These are phyloP conservation scores for Russula griseocarnosa DNA, from an alignment of 768 basidiomycete species.

Conservation along the genomic window DNA sequence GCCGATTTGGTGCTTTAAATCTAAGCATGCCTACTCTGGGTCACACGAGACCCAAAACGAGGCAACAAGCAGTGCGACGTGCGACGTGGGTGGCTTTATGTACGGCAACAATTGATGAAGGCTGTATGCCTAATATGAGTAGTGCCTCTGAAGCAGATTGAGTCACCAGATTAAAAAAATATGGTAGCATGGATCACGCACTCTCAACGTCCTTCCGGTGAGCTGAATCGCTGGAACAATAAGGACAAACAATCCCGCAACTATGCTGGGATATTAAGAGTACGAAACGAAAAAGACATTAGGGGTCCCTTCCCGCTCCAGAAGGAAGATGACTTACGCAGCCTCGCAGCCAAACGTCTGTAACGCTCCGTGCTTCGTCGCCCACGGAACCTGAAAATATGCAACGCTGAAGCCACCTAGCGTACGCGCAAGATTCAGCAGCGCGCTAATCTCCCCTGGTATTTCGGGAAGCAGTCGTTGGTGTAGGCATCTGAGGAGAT, in stretches of 20 bases:
- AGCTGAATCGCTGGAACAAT: slow-evolving; percentile 50
- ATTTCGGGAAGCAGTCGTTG: slow-evolving; percentile 48
- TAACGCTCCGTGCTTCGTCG: slow-evolving; percentile 53
- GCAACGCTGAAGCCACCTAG: slow-evolving; percentile 62
- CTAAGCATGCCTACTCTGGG: not conserved
- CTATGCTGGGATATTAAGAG: slow-evolving; percentile 38
- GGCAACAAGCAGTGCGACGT: too few species aligned
- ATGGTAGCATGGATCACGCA: slow-evolving; percentile 32
- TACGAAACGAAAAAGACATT: not conserved
- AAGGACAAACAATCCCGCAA: slow-evolving; percentile 48
- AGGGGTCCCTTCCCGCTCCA: not conserved
- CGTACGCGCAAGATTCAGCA: slow-evolving; percentile 54
- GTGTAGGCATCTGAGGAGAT: slow-evolving; percentile 42
- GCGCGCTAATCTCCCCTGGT: slow-evolving; percentile 60
- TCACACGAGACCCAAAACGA: not conserved
- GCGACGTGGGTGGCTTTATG: not conserved
- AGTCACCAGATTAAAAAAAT: not conserved
- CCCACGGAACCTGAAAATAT: slow-evolving; percentile 67
- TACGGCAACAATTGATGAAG: not conserved
- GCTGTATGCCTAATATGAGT: slow-evolving; percentile 10
- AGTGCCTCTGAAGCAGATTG: slow-evolving; percentile 11
- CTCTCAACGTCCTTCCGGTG: slow-evolving; percentile 46
- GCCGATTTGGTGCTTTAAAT: too few species aligned
- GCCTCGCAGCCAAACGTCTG: slow-evolving; percentile 62
- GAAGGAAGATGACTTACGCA: slow-evolving; percentile 41